Evolutionary conservation across 306 rosid genomes (phyloP).

Genomic region (Trichosanthes truncata): DNA sequence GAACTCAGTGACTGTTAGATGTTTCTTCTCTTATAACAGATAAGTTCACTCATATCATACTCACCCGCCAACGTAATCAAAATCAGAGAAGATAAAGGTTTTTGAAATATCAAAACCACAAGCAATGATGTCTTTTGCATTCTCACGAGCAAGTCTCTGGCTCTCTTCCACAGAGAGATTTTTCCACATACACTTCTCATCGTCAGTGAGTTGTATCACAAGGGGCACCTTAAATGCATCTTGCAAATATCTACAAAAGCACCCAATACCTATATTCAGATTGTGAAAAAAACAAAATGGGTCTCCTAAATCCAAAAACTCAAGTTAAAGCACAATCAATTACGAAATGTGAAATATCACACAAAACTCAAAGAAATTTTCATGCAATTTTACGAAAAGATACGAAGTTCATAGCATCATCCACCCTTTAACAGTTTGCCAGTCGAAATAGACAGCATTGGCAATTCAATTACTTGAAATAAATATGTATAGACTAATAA

Average conservation of each 20-base stretch:
- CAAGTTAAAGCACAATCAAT: background rate
- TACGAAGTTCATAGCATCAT: background rate
- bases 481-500: background rate
- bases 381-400: background rate
- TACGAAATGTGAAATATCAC: background rate
- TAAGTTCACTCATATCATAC: slow-evolving; percentile 18
- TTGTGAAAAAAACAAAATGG: background rate
- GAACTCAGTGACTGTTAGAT: background rate
- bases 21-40: background rate
- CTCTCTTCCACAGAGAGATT: slow-evolving; percentile 64
- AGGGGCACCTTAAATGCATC: slow-evolving; percentile 93
- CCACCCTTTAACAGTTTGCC: background rate
- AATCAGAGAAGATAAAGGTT: slow-evolving; percentile 81
- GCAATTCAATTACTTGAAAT: background rate
- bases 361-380: background rate
- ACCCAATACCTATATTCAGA: background rate
- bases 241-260: slow-evolving; percentile 70
- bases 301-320: background rate
- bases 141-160: slow-evolving; percentile 79
- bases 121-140: slow-evolving; percentile 91
- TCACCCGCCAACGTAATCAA: slow-evolving; percentile 77
- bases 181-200: slow-evolving; percentile 93
- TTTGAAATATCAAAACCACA: slow-evolving; percentile 83
- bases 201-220: slow-evolving; percentile 88
- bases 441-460: background rate